phyloP scores from a whole-genome alignment of 176 grass and related monocot genomes.

The Leersia perrieri region DNA sequence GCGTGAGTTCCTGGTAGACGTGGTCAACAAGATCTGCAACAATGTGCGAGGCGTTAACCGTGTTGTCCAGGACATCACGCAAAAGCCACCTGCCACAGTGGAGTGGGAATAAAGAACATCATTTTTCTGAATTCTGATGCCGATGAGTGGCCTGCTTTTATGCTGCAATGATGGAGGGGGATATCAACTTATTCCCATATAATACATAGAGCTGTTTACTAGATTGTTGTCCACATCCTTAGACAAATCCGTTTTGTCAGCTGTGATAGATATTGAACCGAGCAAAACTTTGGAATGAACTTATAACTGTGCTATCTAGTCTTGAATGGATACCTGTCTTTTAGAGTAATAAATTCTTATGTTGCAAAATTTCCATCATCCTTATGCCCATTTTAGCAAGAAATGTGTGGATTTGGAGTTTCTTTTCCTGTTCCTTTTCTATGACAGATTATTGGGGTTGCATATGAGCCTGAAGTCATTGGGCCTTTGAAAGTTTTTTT shows the following conservation, averaged over 20 bases:
- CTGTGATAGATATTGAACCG: neutral
- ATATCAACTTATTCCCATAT: neutral
- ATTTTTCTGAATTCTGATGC: neutral
- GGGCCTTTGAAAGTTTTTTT: too few species aligned
- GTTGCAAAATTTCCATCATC: neutral
- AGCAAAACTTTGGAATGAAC: neutral
- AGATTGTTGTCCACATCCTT: neutral
- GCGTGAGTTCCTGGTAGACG: constrained; percentile 61
- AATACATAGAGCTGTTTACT: neutral
- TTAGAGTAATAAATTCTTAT: neutral
- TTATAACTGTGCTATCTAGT: neutral
- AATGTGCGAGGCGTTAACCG: constrained; percentile 76
- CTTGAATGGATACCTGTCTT: neutral
- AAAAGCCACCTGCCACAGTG: constrained; percentile 83
- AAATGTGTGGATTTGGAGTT: too few species aligned
- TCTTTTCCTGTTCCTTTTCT: too few species aligned
- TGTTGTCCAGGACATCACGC: constrained; percentile 74
- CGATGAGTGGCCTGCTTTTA: neutral
- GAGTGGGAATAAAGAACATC: constrained; percentile 69
- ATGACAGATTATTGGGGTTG: too few species aligned
- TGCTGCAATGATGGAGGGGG: constrained; percentile 39
- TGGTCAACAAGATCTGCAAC: constrained; percentile 83
- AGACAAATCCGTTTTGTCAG: neutral
- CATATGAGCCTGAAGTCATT: too few species aligned
- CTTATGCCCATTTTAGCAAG: neutral